These are phyloP conservation scores for Pezicula rhizophila DNA, from an alignment of 2,329 filamentous ascomycete species.

Conservation along the genomic window DNA sequence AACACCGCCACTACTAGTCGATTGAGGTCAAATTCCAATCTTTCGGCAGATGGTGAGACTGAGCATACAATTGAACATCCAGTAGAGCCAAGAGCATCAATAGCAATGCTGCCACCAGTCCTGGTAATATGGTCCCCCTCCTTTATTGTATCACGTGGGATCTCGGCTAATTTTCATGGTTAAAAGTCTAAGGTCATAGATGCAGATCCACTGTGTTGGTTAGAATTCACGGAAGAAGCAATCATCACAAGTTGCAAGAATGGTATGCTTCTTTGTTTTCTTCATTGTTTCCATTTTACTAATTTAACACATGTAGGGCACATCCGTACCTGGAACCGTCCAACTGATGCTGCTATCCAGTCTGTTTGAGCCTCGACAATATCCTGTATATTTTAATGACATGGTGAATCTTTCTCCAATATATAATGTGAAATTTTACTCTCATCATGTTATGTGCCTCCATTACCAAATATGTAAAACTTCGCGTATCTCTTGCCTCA, in stretches of 20 bases:
- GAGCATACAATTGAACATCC: conserved; percentile 63
- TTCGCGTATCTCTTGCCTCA: no score
- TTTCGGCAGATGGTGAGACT: conserved; percentile 48
- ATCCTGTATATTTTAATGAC: background rate
- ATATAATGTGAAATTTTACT: background rate
- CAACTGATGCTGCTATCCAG: conserved; percentile 13
- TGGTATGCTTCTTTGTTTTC: conserved; percentile 50
- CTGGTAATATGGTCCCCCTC: conserved; percentile 51
- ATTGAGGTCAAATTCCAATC: conserved; percentile 65
- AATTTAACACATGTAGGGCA: conserved; percentile 12
- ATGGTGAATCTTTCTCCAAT: background rate
- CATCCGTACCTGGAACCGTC: conserved; percentile 22
- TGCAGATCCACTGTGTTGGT: conserved; percentile 79
- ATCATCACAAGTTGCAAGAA: conserved; percentile 90
- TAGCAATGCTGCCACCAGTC: conserved; percentile 83
- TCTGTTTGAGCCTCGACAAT: conserved; percentile 3
- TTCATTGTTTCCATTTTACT: background rate
- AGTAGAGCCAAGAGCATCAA: conserved; percentile 78
- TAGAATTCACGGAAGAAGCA: conserved; percentile 88
- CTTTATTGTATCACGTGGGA: conserved; percentile 12
- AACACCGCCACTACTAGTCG: conserved; percentile 51
- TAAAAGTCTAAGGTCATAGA: conserved; percentile 73
- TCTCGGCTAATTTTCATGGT: background rate
- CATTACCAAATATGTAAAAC: no score
- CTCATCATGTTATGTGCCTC: no score